Evolutionary conservation across 345 rosid genomes (phyloP).

Genomic region (Eucalyptus pumila): DNA sequence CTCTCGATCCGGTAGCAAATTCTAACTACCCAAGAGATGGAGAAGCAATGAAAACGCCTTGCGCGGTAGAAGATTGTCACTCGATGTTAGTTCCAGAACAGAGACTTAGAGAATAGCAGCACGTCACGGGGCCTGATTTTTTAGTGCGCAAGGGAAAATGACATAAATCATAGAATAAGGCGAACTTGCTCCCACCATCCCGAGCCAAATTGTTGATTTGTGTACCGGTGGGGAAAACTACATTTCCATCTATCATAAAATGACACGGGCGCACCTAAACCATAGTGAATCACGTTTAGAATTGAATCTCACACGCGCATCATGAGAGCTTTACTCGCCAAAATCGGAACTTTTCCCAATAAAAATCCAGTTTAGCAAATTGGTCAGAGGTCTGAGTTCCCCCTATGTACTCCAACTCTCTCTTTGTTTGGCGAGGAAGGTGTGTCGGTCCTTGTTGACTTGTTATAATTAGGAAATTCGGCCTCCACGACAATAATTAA

Average conservation of each 20-base stretch:
- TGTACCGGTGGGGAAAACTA: too few relatives aligned
- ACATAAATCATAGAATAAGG: background rate
- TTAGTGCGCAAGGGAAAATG: background rate
- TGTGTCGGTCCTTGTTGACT: too few relatives aligned
- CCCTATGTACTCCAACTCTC: background rate
- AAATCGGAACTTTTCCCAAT: too few relatives aligned
- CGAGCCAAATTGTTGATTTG: background rate
- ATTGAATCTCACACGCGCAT: too few relatives aligned
- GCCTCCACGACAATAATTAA: background rate
- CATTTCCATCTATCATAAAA: too few relatives aligned
- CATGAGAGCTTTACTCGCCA: too few relatives aligned
- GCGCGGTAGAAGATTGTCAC: background rate
- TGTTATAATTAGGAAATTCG: background rate
- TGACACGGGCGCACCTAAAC: too few relatives aligned
- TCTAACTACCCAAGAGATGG: background rate
- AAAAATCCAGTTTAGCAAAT: too few relatives aligned
- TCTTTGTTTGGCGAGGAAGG: background rate
- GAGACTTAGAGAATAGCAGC: background rate
- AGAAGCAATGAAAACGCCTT: background rate
- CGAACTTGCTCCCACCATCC: background rate
- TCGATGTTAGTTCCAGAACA: background rate
- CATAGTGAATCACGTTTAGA: too few relatives aligned
- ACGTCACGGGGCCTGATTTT: background rate
- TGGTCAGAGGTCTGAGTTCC: background rate
- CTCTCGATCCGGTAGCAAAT: background rate